phyloP scores from a whole-genome alignment of 768 basidiomycete species.

The Tulasnella sp. region DNA sequence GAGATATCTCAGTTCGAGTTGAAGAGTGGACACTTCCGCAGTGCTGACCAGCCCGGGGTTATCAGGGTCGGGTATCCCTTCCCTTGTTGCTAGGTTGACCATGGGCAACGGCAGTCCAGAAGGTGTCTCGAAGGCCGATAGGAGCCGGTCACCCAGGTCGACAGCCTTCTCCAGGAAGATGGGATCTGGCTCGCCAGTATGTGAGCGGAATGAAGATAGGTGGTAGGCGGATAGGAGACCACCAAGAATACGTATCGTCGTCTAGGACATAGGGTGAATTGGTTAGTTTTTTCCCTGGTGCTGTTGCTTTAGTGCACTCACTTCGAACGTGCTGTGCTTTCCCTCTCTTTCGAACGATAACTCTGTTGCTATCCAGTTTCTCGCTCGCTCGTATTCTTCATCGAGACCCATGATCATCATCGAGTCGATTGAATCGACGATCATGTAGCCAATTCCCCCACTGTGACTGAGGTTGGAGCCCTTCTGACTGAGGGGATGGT shows the following conservation, averaged over 20 bases:
- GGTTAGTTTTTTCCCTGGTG: neutral
- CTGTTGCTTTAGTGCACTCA: constrained; percentile 38
- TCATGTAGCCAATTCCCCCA: constrained; percentile 84
- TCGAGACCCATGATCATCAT: constrained; percentile 68
- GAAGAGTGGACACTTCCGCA: constrained; percentile 83
- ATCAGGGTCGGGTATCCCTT: constrained; percentile 59
- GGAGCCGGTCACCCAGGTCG: constrained; percentile 79
- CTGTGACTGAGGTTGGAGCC: constrained; percentile 75
- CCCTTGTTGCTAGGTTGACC: constrained; percentile 62
- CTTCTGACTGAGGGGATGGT: constrained; percentile 71
- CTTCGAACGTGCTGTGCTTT: constrained; percentile 87
- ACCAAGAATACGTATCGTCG: constrained; percentile 87
- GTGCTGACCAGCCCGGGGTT: constrained; percentile 61
- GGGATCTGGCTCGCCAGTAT: constrained; percentile 45
- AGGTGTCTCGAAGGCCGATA: constrained; percentile 77
- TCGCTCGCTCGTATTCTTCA: constrained; percentile 53
- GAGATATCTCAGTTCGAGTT: constrained; percentile 92
- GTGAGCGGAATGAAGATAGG: constrained; percentile 69
- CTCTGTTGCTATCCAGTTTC: constrained; percentile 67
- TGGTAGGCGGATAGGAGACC: constrained; percentile 85
- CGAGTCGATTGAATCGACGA: constrained; percentile 83
- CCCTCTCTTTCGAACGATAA: constrained; percentile 78
- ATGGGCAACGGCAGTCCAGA: constrained; percentile 75
- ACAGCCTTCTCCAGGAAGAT: constrained; percentile 72
- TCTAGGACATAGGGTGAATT: constrained; percentile 47